Evolutionary conservation across 257 asterid species (phyloP).

Genomic region (Nicotiana knightiana): DNA sequence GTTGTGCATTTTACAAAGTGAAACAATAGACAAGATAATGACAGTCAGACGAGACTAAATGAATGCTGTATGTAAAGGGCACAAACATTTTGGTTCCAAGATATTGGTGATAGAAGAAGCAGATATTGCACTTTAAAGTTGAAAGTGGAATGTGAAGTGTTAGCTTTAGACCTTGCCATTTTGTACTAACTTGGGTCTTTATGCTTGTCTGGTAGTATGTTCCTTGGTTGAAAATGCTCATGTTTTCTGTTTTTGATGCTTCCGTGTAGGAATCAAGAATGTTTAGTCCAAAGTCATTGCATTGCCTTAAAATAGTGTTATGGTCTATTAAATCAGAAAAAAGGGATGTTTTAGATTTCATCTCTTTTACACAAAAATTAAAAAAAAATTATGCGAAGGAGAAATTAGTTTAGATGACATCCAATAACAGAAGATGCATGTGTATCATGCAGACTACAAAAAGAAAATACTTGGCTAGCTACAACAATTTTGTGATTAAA

Average conservation of each 20-base stretch:
- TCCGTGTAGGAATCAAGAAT: background rate
- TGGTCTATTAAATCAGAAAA: background rate
- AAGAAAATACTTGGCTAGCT: background rate
- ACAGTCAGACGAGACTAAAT: background rate
- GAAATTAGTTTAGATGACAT: background rate
- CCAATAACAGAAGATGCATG: background rate
- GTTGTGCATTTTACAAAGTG: background rate
- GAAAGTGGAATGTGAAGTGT: background rate
- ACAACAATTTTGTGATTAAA: background rate
- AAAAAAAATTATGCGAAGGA: background rate
- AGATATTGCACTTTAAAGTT: background rate
- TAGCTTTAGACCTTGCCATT: background rate
- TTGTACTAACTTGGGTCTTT: background rate
- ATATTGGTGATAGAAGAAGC: background rate
- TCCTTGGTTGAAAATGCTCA: background rate
- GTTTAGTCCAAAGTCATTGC: background rate
- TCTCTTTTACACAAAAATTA: background rate
- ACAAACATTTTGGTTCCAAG: background rate
- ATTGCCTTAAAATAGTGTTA: background rate
- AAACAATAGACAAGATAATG: background rate
- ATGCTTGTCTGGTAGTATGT: background rate
- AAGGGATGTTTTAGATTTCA: background rate
- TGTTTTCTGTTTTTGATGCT: background rate
- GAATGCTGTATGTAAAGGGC: background rate
- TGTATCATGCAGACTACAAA: background rate